Evolutionary conservation across 768 basidiomycete species (phyloP).

Genomic region (Suillus discolor): DNA sequence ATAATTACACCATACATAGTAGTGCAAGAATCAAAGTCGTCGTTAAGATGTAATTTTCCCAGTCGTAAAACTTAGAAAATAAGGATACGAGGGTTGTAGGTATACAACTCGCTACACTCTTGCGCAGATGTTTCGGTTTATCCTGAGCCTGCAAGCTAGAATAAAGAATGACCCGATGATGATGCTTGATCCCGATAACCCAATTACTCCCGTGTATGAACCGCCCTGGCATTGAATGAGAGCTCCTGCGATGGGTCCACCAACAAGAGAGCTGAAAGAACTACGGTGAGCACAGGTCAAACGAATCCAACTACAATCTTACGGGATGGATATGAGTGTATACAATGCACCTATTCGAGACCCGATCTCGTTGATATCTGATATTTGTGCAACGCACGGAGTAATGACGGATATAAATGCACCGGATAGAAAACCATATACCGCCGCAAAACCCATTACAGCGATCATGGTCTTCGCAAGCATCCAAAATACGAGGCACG

Average conservation of each 20-base stretch:
- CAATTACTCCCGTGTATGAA: constrained; percentile 52
- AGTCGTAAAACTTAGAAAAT: constrained; percentile 19
- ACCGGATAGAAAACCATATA: constrained; percentile 68
- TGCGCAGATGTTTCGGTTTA: constrained; percentile 45
- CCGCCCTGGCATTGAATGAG: constrained; percentile 50
- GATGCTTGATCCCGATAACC: constrained; percentile 60
- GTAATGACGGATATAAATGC: constrained; percentile 69
- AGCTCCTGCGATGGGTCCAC: constrained; percentile 65
- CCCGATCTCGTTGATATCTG: constrained; percentile 59
- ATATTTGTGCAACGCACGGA: constrained; percentile 70
- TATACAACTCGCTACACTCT: constrained; percentile 40
- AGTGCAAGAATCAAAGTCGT: background rate
- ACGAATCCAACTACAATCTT: constrained; percentile 35
- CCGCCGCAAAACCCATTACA: constrained; percentile 52
- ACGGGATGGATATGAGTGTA: constrained; percentile 69
- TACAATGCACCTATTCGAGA: constrained; percentile 66
- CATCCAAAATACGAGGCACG: constrained; percentile 60
- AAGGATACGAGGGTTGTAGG: constrained; percentile 27
- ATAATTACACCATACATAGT: constrained; percentile 2
- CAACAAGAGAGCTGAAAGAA: constrained; percentile 54
- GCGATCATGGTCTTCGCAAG: constrained; percentile 41
- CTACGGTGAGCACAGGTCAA: constrained; percentile 1
- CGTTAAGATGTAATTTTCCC: constrained; percentile 3
- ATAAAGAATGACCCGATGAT: constrained; percentile 62
- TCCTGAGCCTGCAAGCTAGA: constrained; percentile 48